Evolutionary conservation across 2,329 filamentous ascomycete species (phyloP), one percentile per base, ranked within the genome.

Genomic region (Colletotrichum tabaci): DNA sequence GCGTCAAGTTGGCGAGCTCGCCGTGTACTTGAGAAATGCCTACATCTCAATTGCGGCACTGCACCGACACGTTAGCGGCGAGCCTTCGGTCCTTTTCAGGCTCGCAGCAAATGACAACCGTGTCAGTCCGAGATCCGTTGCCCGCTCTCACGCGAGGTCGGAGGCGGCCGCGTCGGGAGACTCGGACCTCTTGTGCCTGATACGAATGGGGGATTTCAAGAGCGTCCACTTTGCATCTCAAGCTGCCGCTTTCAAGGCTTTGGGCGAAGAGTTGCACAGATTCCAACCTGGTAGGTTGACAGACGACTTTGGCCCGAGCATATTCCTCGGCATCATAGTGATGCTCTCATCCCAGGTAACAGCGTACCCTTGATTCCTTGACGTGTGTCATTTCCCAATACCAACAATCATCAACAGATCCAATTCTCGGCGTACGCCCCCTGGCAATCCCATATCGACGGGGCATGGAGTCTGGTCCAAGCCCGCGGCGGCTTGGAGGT

Each of bases 401-500:
- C 5, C 35, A 12, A 61, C 12, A 4, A 4, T 15, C 6, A 6
- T 12, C 18, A 4, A 21, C 12, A 71, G 63, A 58, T 67, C 4
- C 57, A 67, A 6, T 67, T 58, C 46, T 62, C 50, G 1, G 68
- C 68, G 6, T 62, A 63, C 26, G 68, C 64, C 1, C 64, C 68
- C 0, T 67, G 68, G 64, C 57, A 67, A 35, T 16, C 35, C 3
- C 57, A 71, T 18, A 10, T 67, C 6, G 13, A 61, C 16, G 68
- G 58, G 0, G 64, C 57, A 1, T 67, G 62, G 64, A 15, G 64
- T 16, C 15, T 62, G 2, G 47, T 56, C n/a, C 23, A 52, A 8
- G 23, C 46, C 5, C 52, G 47, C 10, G 57, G 68, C 7, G 44
- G 57, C 16, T 30, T 63, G 18, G 50, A 62, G 0, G 16, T 18